phyloP scores from a whole-genome alignment of 306 rosid genomes.

The peach (Prunus persica) region DNA sequence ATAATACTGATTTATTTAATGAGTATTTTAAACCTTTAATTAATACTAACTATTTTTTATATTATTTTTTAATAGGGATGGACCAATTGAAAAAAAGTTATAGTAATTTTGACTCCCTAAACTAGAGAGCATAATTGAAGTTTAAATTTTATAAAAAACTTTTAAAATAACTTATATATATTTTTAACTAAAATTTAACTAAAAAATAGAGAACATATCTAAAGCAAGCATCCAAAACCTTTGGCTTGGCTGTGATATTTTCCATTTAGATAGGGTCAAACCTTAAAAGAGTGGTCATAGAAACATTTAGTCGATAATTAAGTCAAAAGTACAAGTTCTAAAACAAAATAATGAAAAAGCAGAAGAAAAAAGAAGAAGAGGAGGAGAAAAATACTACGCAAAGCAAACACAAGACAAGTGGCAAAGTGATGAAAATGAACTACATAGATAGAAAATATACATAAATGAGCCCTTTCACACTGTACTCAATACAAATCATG shows the following conservation, averaged over 20 bases:
- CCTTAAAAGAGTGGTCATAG: not conserved
- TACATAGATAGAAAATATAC: not conserved
- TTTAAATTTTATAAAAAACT: no score
- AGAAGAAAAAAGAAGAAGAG: not conserved
- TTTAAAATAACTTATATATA: accelerated
- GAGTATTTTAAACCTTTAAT: no score
- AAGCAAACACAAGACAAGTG: not conserved
- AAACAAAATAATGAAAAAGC: not conserved
- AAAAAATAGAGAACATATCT: no score
- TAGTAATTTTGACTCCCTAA: no score
- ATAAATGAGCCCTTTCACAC: not conserved
- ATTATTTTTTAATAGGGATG: no score
- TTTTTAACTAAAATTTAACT: no score
- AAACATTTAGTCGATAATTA: not conserved
- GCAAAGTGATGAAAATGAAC: not conserved
- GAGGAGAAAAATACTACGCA: not conserved
- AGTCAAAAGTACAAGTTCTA: not conserved
- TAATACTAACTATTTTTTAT: no score
- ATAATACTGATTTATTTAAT: no score
- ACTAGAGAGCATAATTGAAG: no score
- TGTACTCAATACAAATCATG: not conserved
- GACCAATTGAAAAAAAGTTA: no score
- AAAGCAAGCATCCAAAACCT: not conserved
- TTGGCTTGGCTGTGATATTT: not conserved
- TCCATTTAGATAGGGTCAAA: not conserved